These are phyloP conservation scores for Gloeopeniophorella convolvens DNA, from an alignment of 768 basidiomycete species.

Conservation along the genomic window DNA sequence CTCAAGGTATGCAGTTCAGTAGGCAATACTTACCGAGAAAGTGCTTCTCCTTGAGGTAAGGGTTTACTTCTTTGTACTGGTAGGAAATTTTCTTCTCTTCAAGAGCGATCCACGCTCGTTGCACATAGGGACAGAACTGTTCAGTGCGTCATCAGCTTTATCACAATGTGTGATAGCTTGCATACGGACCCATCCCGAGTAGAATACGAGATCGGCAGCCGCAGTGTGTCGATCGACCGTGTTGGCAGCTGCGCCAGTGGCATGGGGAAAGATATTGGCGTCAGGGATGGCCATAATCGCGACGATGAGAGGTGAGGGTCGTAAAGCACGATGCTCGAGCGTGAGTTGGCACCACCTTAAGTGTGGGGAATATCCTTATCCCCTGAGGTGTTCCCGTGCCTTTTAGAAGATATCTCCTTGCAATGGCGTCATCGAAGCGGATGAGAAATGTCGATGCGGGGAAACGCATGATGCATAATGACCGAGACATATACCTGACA, in stretches of 20 bases:
- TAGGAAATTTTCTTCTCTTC: slow-evolving; percentile 64
- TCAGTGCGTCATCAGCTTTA: background rate
- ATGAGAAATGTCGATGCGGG: too few species aligned
- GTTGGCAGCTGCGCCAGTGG: slow-evolving; percentile 48
- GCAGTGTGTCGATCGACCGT: slow-evolving; percentile 47
- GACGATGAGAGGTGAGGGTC: too few species aligned
- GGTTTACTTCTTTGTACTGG: slow-evolving; percentile 64
- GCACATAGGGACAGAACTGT: slow-evolving; percentile 54
- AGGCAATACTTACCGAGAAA: slow-evolving; percentile 47
- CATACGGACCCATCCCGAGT: slow-evolving; percentile 49
- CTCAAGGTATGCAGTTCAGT: background rate
- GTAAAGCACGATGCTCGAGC: too few species aligned
- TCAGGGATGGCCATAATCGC: slow-evolving; percentile 40
- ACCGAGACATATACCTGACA: too few species aligned
- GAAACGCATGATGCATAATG: too few species aligned
- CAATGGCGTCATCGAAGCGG: too few species aligned
- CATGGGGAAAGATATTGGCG: slow-evolving; percentile 47
- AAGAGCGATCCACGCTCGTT: slow-evolving; percentile 58
- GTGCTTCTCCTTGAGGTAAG: slow-evolving; percentile 59
- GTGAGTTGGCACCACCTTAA: too few species aligned
- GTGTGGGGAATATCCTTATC: too few species aligned
- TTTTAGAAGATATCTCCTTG: too few species aligned
- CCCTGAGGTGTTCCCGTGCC: too few species aligned
- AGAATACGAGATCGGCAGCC: slow-evolving; percentile 51
- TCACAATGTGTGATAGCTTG: background rate